Conservation (phyloP, 2,329 filamentous ascomycete species). For the Alternaria longipes region DNA sequence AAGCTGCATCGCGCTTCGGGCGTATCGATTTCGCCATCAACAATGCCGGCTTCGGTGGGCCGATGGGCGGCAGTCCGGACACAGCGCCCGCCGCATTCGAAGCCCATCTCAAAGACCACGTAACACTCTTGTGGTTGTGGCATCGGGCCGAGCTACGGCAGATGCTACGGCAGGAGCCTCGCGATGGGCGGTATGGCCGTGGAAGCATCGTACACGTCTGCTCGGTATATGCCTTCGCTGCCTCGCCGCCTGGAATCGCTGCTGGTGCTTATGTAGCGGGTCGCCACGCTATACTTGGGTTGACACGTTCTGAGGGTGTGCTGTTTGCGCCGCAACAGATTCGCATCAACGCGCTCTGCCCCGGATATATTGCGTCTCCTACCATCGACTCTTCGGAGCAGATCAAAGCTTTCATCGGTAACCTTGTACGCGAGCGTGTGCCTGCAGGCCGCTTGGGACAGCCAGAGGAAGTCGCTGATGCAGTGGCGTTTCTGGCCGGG, state of each 20-base stretch:
- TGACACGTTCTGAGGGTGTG: constrained; percentile 62
- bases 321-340: constrained; percentile 61
- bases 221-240: constrained; percentile 59
- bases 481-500: constrained; percentile 16
- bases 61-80: constrained; percentile 54
- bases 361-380: constrained; percentile 55
- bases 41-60: constrained; percentile 60
- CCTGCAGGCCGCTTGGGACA: constrained; percentile 17
- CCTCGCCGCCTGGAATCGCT: constrained; percentile 36
- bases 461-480: constrained; percentile 21
- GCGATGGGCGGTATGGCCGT: constrained; percentile 34
- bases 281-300: constrained; percentile 62
- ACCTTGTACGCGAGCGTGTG: constrained; percentile 18
- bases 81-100: constrained; percentile 58
- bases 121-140: constrained; percentile 64
- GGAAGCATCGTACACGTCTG: constrained; percentile 63
- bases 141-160: constrained; percentile 60
- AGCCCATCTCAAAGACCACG: constrained; percentile 60
- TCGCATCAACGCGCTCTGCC: constrained; percentile 66
- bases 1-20: constrained; percentile 51
- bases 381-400: constrained; percentile 29
- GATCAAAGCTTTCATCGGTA: constrained; percentile 14
- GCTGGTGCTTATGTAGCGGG: constrained; percentile 57
- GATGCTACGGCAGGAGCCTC: constrained; percentile 58
- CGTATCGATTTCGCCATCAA: constrained; percentile 64